Percentiles rank a stretch among this genome's conserved stretches.
Conservation (phyloP, 2,329 filamentous ascomycete genomes). For the Alternaria angustiovoidea region DNA sequence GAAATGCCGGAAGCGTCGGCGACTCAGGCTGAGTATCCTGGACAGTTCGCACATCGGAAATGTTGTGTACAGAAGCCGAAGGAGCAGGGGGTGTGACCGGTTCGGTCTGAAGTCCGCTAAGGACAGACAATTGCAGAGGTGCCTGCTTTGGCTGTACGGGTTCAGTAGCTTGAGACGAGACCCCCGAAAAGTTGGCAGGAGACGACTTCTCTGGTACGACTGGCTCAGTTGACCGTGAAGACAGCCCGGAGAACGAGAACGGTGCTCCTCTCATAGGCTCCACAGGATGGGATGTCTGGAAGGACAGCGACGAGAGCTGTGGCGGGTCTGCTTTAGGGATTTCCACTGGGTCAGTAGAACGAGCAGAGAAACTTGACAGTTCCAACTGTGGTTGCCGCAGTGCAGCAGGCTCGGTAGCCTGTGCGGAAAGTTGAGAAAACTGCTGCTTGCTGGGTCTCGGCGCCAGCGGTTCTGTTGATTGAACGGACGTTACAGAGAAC, state of each 20-base stretch:
- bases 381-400: conserved; percentile 25
- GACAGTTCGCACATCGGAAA: conserved; percentile 40
- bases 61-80: conserved; percentile 19
- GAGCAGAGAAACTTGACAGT: conserved; percentile 32
- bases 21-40: conserved; percentile 48
- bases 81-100: conserved; percentile 28
- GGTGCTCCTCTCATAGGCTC: conserved; percentile 20
- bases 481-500: conserved; percentile 33
- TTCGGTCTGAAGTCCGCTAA: conserved; percentile 40
- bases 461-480: conserved; percentile 27
- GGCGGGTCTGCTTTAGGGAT: conserved; percentile 18
- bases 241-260: conserved; percentile 29
- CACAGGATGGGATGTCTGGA: conserved; percentile 37
- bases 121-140: conserved; percentile 31
- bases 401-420: conserved; percentile 27
- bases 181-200: conserved; percentile 26
- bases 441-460: conserved; percentile 17
- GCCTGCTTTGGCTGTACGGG: conserved; percentile 33
- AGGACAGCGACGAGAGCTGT: conserved; percentile 31
- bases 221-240: conserved; percentile 31
- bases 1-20: conserved; percentile 42
- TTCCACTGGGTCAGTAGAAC: conserved; percentile 36
- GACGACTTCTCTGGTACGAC: conserved; percentile 23
- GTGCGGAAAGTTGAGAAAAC: conserved; percentile 26
- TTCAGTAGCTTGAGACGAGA: conserved; percentile 36